These are phyloP conservation scores for Hymenoscyphus repandus DNA, from an alignment of 2,329 filamentous ascomycete genomes.

Conservation along the genomic window DNA sequence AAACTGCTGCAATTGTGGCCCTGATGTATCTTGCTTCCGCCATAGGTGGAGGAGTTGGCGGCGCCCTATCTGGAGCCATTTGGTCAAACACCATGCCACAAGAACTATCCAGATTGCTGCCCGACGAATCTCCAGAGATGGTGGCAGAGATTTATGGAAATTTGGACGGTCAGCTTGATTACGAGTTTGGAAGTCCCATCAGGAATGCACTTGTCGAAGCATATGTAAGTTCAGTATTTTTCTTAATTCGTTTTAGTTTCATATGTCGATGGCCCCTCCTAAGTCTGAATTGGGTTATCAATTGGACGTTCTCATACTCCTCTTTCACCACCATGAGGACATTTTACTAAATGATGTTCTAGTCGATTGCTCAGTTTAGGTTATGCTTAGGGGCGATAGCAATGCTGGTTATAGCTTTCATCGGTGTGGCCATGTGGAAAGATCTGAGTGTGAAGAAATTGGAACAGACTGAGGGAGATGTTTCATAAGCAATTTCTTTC, in stretches of 20 bases:
- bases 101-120: not conserved
- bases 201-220: not conserved
- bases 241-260: too few species aligned
- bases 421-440: not conserved
- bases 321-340: too few species aligned
- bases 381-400: not conserved
- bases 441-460: not conserved
- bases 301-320: too few species aligned
- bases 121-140: not conserved
- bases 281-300: too few species aligned
- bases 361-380: not conserved
- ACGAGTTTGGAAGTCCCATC: not conserved
- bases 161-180: not conserved
- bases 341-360: not conserved
- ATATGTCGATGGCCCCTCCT: too few species aligned
- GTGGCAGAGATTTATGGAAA: slow-evolving; percentile 1
- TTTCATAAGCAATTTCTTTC: not conserved
- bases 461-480: not conserved
- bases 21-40: slow-evolving; percentile 53
- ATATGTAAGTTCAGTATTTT: too few species aligned
- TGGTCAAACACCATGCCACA: slow-evolving; percentile 29
- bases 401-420: not conserved
- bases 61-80: slow-evolving; percentile 54
- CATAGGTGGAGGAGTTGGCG: slow-evolving; percentile 44
- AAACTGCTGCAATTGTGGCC: slow-evolving; percentile 56